Conservation (phyloP, 306 rosid genomes). For the Trichosanthes cucumerina region DNA sequence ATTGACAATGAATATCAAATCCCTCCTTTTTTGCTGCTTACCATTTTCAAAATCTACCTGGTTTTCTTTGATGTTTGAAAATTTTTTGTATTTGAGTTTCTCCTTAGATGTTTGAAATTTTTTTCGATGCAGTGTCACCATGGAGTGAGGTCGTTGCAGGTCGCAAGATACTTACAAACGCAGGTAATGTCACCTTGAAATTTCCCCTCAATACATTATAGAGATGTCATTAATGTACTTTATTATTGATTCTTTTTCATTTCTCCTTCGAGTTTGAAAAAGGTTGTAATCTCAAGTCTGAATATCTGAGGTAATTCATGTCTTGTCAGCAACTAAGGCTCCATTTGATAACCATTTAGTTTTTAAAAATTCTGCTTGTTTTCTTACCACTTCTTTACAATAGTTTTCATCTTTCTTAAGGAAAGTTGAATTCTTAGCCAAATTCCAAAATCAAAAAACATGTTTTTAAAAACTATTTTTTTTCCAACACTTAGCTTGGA, state of each 20-base stretch:
- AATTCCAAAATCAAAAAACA: too few relatives aligned
- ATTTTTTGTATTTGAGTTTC: too few relatives aligned
- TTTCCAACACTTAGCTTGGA: too few relatives aligned
- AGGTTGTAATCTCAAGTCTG: not conserved
- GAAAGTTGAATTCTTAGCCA: too few relatives aligned
- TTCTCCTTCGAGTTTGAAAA: not conserved
- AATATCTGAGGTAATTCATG: not conserved
- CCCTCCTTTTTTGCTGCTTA: not conserved
- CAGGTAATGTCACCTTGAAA: constrained; percentile 42
- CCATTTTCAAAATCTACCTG: not conserved
- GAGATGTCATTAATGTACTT: not conserved
- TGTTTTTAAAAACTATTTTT: too few relatives aligned
- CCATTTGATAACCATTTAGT: too few relatives aligned
- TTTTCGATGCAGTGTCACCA: constrained; percentile 80
- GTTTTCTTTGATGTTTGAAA: not conserved
- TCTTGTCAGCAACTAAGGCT: too few relatives aligned
- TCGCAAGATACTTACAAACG: constrained; percentile 75
- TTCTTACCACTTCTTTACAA: too few relatives aligned
- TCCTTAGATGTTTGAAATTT: not conserved
- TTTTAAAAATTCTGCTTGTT: too few relatives aligned
- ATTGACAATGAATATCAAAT: not conserved
- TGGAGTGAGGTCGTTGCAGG: constrained; percentile 77
- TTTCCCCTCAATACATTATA: not conserved
- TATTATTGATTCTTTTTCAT: not conserved
- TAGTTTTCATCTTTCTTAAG: too few relatives aligned